Evolutionary conservation across 2,329 filamentous ascomycete species (phyloP).

Genomic region (Epichloe baconii): DNA sequence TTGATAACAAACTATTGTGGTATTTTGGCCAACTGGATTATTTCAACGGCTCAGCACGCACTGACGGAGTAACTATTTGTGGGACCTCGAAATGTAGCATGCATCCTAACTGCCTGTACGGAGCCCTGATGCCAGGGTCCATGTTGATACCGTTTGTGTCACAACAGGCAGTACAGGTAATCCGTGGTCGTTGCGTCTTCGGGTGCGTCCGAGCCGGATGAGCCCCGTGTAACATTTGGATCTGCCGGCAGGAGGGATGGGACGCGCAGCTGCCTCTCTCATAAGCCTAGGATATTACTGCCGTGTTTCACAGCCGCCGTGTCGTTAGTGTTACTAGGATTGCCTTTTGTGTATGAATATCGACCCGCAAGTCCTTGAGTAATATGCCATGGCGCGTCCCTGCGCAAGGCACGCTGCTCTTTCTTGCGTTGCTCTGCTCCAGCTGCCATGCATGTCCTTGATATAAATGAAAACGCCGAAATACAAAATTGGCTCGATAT

Average conservation of each 20-base stretch:
- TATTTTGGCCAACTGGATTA: too few relatives aligned
- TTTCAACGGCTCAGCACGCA: too few relatives aligned
- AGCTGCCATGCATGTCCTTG: constrained; percentile 1
- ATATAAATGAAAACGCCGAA: not conserved
- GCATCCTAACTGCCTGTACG: not conserved
- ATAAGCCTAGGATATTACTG: not conserved
- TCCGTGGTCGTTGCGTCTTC: not conserved
- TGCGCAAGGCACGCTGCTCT: constrained; percentile 3
- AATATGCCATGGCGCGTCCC: not conserved
- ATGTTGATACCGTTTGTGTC: not conserved
- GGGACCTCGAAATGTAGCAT: not conserved
- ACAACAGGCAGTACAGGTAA: not conserved
- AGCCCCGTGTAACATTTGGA: not conserved
- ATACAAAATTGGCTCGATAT: not conserved
- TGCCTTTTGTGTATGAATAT: too few relatives aligned
- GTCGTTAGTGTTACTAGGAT: not conserved
- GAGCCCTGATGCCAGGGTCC: not conserved
- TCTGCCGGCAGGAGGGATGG: not conserved
- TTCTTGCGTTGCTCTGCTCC: constrained; percentile 3
- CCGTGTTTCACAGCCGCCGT: too few relatives aligned
- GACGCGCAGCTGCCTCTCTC: not conserved
- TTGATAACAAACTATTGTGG: not conserved
- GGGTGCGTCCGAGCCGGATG: too few relatives aligned
- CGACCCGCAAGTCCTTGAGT: not conserved
- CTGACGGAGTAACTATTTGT: too few relatives aligned